phyloP scores from a whole-genome alignment of 306 rosid genomes.

The Mimosa bimucronata region DNA sequence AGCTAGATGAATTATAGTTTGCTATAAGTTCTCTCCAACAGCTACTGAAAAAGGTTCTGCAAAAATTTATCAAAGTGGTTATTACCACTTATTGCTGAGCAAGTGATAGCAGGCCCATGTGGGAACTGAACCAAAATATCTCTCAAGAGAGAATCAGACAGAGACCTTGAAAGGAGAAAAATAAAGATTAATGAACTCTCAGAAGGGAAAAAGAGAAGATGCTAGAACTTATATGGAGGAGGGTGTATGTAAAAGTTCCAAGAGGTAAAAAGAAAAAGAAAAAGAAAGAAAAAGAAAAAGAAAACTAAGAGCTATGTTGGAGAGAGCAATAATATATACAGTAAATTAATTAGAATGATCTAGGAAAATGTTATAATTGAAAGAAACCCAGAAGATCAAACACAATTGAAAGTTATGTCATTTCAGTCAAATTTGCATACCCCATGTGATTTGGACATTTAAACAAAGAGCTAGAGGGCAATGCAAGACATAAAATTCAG shows the following conservation, averaged over 20 bases:
- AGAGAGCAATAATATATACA: conserved; percentile 40
- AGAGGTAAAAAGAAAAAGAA: too few relatives aligned
- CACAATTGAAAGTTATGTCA: conserved; percentile 45
- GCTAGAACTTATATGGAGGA: conserved; percentile 42
- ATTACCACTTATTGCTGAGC: conserved; percentile 39
- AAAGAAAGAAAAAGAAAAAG: too few relatives aligned
- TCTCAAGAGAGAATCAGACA: not conserved
- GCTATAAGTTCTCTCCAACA: conserved; percentile 28
- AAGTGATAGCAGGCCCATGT: conserved; percentile 14
- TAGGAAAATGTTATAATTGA: conserved; percentile 38
- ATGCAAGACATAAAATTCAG: conserved; percentile 49
- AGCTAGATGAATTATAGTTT: conserved; percentile 27
- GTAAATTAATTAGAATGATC: conserved; percentile 48
- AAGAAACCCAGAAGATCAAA: conserved; percentile 53
- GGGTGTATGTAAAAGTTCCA: conserved; percentile 44
- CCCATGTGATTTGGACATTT: conserved; percentile 60
- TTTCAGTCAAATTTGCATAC: conserved; percentile 57
- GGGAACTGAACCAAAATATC: conserved; percentile 27
- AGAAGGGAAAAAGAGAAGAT: conserved; percentile 8
- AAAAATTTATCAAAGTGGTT: conserved; percentile 30
- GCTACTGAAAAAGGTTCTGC: conserved; percentile 33
- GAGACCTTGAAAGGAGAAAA: conserved; percentile 27
- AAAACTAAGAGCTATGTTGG: conserved; percentile 44
- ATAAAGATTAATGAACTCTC: conserved; percentile 9
- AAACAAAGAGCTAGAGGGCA: conserved; percentile 47